These are phyloP conservation scores for Stagonosporopsis rhizophila DNA, from an alignment of 2,329 filamentous ascomycete species.

Conservation along the genomic window DNA sequence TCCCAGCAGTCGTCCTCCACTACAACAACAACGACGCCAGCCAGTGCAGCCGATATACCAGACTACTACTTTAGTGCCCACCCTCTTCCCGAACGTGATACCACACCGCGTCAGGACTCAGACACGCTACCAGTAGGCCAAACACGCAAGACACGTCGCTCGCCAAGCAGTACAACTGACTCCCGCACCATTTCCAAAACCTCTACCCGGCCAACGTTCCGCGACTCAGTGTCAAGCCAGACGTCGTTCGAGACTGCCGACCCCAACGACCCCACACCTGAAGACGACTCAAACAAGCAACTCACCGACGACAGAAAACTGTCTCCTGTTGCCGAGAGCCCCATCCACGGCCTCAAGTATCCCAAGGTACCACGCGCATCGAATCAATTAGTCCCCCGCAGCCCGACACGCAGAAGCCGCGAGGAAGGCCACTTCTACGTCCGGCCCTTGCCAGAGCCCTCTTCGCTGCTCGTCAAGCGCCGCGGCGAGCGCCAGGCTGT, in stretches of 20 bases:
- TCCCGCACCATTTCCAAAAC: conserved; percentile 33
- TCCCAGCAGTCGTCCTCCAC: conserved; percentile 24
- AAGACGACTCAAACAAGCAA: conserved; percentile 51
- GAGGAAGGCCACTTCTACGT: conserved; percentile 10
- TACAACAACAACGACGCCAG: conserved; percentile 33
- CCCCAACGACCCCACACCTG: conserved; percentile 55
- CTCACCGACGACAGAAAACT: conserved; percentile 41
- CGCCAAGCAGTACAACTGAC: conserved; percentile 33
- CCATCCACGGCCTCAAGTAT: conserved; percentile 55
- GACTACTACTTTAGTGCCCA: conserved; percentile 47
- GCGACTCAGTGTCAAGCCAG: conserved; percentile 46
- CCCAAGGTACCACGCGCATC: conserved; percentile 57
- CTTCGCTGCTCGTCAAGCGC: conserved; percentile 49
- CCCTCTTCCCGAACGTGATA: conserved; percentile 22
- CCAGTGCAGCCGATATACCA: conserved; percentile 42
- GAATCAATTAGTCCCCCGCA: conserved; percentile 55
- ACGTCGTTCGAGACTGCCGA: conserved; percentile 58
- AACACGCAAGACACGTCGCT: conserved; percentile 8
- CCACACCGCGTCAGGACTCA: conserved; percentile 8
- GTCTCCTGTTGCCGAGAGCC: conserved; percentile 53
- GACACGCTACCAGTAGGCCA: conserved; percentile 10
- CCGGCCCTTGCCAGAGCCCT: conserved; percentile 14
- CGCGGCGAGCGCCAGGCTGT: conserved; percentile 45
- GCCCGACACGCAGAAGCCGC: conserved; percentile 22
- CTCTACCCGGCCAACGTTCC: conserved; percentile 34